Evolutionary conservation across 192 early-diverging fungal species (phyloP), one percentile per base, ranked within the genome.

Genomic region (Linnemannia hyalina): DNA sequence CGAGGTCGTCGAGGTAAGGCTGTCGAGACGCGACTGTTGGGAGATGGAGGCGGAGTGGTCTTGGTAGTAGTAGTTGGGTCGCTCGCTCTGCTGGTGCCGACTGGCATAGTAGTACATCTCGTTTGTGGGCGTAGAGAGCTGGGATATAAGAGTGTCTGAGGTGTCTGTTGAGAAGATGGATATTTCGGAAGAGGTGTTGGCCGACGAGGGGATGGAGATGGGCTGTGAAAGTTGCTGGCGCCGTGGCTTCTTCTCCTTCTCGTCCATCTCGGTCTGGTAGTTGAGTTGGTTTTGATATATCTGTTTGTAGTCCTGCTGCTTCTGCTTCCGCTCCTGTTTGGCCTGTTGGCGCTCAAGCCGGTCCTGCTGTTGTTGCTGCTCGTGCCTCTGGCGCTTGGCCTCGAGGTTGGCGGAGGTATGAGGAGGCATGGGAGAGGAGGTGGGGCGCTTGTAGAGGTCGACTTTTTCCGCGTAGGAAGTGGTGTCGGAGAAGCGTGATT

Each of bases 171-270:
- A 36, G 54, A 52, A 54, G 54, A 40, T 36, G 15, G 42, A 22
- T 0, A n/a, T 68, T 13, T 70, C 57, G 54, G 80, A 81, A 3
- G 65, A 29, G 13, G 74, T 71, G 3, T 42, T 55, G 44, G 72
- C 15, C 1, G 47, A 73, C 10, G 75, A 22, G 23, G 52, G 20
- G n/a, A 74, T 23, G 42, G 81, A 78, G 44, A 86, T 81, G 7
- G 84, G 84, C 70, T 81, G 49, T 3, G 84, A 86, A 1, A 20
- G 70, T 44, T 81, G 84, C 65, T 80, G 84, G 18, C 84, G 84
- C 44, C 72, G 70, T 41, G 80, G 47, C n/a, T 32, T 38, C 38
- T 44, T 63, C n/a, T 60, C 42, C 29, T 74, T 73, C 44, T 38
- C 35, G 15, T 78, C 77, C 60, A 86, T 55, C 36, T 52, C 38